These are phyloP conservation scores for Acrodontium crateriforme DNA, from an alignment of 2,329 filamentous ascomycete species.

Conservation along the genomic window DNA sequence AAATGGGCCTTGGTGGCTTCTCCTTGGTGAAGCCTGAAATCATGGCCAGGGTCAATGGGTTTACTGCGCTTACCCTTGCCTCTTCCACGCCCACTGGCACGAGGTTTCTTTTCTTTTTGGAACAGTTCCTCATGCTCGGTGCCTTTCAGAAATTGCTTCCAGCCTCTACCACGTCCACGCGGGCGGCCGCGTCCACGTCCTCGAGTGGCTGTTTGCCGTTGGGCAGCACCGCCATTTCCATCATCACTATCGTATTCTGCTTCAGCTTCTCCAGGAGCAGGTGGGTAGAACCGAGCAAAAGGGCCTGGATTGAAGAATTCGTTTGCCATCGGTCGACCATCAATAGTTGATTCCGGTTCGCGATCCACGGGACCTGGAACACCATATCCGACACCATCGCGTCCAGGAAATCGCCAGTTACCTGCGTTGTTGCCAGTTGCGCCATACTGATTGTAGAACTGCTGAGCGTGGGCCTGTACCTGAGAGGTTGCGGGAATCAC, in stretches of 20 bases:
- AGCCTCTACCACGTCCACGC: constrained; percentile 15
- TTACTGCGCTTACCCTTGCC: constrained; percentile 33
- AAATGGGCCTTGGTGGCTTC: constrained; percentile 57
- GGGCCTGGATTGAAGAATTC: neutral
- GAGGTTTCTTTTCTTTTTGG: constrained; percentile 6
- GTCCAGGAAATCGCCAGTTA: too few species aligned
- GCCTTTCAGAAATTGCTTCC: constrained; percentile 20
- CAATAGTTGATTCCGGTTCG: neutral
- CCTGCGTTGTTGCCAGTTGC: too few species aligned
- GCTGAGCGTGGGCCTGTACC: too few species aligned
- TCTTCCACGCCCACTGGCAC: constrained; percentile 15
- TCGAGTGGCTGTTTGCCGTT: neutral
- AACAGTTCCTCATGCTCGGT: constrained; percentile 19
- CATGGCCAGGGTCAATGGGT: constrained; percentile 52
- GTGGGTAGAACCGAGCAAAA: neutral
- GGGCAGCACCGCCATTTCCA: neutral
- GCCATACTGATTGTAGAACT: too few species aligned
- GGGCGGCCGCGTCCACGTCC: constrained; percentile 6
- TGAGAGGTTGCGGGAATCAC: too few species aligned
- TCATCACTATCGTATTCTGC: neutral
- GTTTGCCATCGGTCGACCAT: constrained; percentile 1
- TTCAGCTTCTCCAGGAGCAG: neutral
- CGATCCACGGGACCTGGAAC: too few species aligned
- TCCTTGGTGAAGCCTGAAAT: constrained; percentile 55
- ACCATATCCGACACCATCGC: too few species aligned